Conservation (phyloP, 1,284 basidiomycete genomes). For the Cryptococcus sp. region DNA sequence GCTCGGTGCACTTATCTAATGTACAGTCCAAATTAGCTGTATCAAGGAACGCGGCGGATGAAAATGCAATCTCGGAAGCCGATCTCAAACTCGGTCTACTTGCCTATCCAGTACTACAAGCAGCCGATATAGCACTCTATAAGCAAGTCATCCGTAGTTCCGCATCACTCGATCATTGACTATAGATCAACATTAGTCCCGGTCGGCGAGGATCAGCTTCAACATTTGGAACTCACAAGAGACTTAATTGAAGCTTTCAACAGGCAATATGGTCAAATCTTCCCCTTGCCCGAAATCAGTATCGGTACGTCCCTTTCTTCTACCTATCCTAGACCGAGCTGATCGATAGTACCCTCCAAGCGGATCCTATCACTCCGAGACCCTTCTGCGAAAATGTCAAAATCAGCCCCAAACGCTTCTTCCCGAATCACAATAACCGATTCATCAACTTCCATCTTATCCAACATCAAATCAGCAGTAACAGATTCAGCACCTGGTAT, state of each 20-base stretch:
- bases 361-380: slow-evolving; percentile 76
- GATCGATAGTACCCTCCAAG: slow-evolving; percentile 61
- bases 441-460: slow-evolving; percentile 21
- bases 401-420: slow-evolving; percentile 66
- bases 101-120: background rate
- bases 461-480: slow-evolving; percentile 6
- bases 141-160: no score
- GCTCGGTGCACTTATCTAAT: no score
- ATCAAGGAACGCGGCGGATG: background rate
- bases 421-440: slow-evolving; percentile 22
- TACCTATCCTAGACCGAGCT: background rate
- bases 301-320: background rate
- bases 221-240: slow-evolving; percentile 20
- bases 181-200: background rate
- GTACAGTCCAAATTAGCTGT: background rate
- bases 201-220: slow-evolving; percentile 11
- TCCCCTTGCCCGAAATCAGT: background rate
- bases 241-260: slow-evolving; percentile 21
- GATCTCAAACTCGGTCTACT: background rate
- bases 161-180: no score
- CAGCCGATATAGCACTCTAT: background rate
- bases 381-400: slow-evolving; percentile 89
- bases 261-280: background rate
- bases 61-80: background rate
- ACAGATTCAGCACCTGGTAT: background rate